These are phyloP conservation scores for Ceratocystis harringtonii DNA, from an alignment of 2,329 filamentous ascomycete species.

Conservation along the genomic window DNA sequence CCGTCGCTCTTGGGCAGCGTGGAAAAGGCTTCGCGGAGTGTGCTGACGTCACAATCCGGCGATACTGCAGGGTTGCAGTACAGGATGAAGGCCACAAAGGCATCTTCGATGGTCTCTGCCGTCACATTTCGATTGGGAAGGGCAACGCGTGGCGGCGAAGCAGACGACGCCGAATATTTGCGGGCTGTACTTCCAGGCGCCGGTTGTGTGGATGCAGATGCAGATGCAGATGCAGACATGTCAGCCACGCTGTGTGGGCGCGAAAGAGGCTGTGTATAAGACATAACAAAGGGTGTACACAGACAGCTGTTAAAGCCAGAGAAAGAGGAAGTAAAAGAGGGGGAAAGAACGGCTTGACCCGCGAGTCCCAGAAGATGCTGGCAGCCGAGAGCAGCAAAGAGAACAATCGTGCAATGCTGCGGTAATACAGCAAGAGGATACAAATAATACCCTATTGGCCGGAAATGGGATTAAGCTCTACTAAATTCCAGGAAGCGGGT, in stretches of 20 bases:
- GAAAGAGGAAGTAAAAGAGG: no score
- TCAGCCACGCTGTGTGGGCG: not conserved
- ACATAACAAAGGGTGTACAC: no score
- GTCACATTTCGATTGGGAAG: constrained; percentile 36
- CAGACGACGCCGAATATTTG: not conserved
- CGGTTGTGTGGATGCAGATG: not conserved
- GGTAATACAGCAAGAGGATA: no score
- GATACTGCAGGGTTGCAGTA: constrained; percentile 74
- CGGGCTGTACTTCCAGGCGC: not conserved
- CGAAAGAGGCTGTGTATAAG: not conserved
- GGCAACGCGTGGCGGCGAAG: not conserved
- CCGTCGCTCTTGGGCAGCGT: constrained; percentile 74
- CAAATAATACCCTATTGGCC: no score
- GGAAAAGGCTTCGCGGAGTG: constrained; percentile 61
- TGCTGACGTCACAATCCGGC: constrained; percentile 50
- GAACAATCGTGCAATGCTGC: no score
- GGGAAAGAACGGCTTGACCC: no score
- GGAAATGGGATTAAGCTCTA: no score
- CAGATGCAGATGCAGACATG: not conserved
- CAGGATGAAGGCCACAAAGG: constrained; percentile 72
- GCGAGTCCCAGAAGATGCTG: no score
- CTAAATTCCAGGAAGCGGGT: no score
- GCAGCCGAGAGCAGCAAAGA: no score
- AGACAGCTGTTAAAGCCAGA: no score
- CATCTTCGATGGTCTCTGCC: constrained; percentile 58